Base-by-base conservation (phyloP, 495 filamentous ascomycete species). In the Usnea hakonensis region DNA sequence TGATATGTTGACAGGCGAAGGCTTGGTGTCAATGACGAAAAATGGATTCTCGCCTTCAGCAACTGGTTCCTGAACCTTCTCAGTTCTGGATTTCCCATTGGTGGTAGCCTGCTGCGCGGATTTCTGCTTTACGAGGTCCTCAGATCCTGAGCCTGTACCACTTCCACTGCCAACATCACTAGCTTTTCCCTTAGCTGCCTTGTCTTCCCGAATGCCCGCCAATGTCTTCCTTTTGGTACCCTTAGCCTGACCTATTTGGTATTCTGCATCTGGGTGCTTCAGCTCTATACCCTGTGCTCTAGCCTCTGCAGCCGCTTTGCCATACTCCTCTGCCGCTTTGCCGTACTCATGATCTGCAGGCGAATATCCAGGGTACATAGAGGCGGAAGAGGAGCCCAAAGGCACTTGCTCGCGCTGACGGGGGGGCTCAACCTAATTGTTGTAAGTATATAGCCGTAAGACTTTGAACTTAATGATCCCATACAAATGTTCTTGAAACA, bases 321-420 rank as follows among this genome's bases (percentile, higher is more conserved):
- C 68, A 53, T 62, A 70, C 17, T 67, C 66, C 55, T 64, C 57
- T 28, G 69, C 68, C n/a, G 69, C 69, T 62, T 70, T 60, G 16
- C 68, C 69, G 23, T 70, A 71, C 14, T 54, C 61, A 35, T 66
- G 65, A 36, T 71, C 68, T 19, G 60, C 66, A 17, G 66, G 68
- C 6, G 69, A 72, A 63, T 72, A 69, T 17, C 69, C 69, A 32
- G 69, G 69, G 32, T 72, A 70, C 69, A 72, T 72, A 14, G 68
- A 69, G 2, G 52, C 69, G n/a, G 70, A 71, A 9, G 69, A 71
- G 21, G 66, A 68, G 19, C 68, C 65, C 16, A 71, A 43, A 4
- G 69, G 69, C n/a, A 71, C 68, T 61, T 68, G 50, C 23, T 71
- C 65, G 33, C 61, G 60, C 21, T 70, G 68, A 16, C 62, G 40